Evolutionary conservation across 2,329 filamentous ascomycete genomes (phyloP).

Genomic region (Fusarium sp.): DNA sequence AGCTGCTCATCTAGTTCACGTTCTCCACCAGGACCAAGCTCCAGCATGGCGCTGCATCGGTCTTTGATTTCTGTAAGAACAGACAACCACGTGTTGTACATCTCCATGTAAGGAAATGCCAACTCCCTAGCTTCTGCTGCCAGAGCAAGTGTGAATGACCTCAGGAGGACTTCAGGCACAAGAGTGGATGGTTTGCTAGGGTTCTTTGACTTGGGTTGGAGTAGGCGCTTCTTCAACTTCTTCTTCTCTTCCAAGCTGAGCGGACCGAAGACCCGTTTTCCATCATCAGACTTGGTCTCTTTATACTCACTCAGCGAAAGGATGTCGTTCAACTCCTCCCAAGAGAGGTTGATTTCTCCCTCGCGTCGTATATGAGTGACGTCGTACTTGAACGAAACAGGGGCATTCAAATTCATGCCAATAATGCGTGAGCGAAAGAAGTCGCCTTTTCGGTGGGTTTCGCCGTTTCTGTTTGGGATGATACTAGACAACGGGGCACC

Average conservation of each 20-base stretch:
- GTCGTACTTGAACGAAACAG: not conserved
- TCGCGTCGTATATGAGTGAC: not conserved
- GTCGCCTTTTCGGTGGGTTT: not conserved
- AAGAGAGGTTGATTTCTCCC: not conserved
- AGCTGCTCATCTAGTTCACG: too few relatives aligned
- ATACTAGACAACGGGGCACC: not conserved
- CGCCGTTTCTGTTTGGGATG: not conserved
- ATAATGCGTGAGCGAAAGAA: not conserved
- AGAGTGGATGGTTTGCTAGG: too few relatives aligned
- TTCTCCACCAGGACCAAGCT: fast-evolving
- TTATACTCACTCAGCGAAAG: not conserved
- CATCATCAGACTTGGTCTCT: not conserved
- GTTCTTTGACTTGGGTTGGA: not conserved
- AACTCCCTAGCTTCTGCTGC: not conserved
- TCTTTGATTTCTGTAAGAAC: not conserved
- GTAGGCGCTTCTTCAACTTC: not conserved
- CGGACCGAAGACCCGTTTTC: not conserved
- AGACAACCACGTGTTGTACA: not conserved
- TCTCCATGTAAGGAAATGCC: not conserved
- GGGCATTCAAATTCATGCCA: not conserved
- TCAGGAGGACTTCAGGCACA: not conserved
- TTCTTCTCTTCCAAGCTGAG: not conserved
- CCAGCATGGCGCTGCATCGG: not conserved
- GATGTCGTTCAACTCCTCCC: not conserved
- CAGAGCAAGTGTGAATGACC: not conserved